Evolutionary conservation across 1,284 basidiomycete genomes (phyloP), one percentile per base, ranked within the genome.

Genomic region (Apiotrichum siamense): DNA sequence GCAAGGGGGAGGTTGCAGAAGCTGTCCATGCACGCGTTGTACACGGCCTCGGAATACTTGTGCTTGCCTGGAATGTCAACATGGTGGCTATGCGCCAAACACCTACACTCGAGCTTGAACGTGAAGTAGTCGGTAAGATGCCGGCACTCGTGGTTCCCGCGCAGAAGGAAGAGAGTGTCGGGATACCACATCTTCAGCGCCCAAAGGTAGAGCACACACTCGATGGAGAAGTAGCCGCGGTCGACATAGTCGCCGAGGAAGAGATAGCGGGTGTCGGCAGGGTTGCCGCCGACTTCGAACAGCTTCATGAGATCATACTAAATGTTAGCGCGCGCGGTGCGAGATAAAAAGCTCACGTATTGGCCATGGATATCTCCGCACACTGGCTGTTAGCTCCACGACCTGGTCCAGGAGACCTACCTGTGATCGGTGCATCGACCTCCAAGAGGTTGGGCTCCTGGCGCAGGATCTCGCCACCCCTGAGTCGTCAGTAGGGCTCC

Each of bases 181-280:
- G 94, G 96, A 69, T 88, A 89, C 81, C 88, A 90, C 57, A 98
- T 85, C 79, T 98, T 98, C 72, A 94, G 79, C 24, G 86, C 78
- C 78, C 90, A 97, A 18, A 97, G 79, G 73, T 93, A 93, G 37
- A 93, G 77, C 11, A 93, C 88, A 70, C 88, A 92, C 88, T 96
- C 92, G 64, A 96, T 92, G 18, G 88, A 88, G 74, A 96, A 97
- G 76, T 87, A 86, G 24, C 96, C 94, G 50, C 94, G 83, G 77
- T 99, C 96, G 43, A 99, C 94, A 72, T 98, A 98, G 75, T 99
- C 94, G 44, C 94, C 94, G 25, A 99, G 79, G 76, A 98, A 99
- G 43, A 98, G 80, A 76, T 98, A 98, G 37, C 85, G 82, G 53
- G 87, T 97, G 52, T 94, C 86, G 36, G 89, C 88, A 23, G 91